A percentile compares a stretch with the other conserved stretches of the same genome.
Evolutionary conservation across 768 basidiomycete genomes (phyloP).

Genomic region (Tulasnella sp.): DNA sequence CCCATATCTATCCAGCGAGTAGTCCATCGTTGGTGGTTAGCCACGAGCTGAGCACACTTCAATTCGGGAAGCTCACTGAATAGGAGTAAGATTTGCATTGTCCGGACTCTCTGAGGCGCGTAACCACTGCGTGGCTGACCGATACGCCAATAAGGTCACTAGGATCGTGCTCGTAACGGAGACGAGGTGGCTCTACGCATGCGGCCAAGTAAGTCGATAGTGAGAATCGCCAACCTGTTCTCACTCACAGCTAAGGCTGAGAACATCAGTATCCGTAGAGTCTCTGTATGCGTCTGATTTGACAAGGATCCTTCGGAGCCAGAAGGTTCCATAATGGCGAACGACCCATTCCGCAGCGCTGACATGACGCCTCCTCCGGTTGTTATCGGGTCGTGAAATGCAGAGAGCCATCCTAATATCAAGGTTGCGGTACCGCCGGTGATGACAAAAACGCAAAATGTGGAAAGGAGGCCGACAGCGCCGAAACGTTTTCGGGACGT

Average conservation of each 20-base stretch:
- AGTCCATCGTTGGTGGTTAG: background rate
- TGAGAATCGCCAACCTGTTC: fast-evolving
- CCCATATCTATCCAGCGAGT: background rate
- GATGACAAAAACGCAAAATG: background rate
- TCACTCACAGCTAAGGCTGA: background rate
- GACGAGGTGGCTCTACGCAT: background rate
- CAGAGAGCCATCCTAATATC: background rate
- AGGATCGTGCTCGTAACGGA: background rate
- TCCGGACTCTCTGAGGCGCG: background rate
- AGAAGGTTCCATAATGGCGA: background rate
- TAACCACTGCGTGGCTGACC: background rate
- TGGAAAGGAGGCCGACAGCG: background rate
- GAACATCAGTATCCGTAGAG: background rate
- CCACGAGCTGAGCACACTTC: background rate
- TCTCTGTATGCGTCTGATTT: background rate
- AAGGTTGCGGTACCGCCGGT: background rate
- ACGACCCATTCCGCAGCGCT: background rate
- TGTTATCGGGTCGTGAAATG: background rate
- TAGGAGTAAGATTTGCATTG: background rate
- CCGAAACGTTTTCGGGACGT: background rate
- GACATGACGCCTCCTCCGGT: background rate
- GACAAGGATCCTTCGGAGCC: background rate
- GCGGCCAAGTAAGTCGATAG: background rate
- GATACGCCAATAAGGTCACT: background rate
- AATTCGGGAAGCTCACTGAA: background rate